Conservation (phyloP, 352 stramenopile species). For the Globisporangium middletonii region DNA sequence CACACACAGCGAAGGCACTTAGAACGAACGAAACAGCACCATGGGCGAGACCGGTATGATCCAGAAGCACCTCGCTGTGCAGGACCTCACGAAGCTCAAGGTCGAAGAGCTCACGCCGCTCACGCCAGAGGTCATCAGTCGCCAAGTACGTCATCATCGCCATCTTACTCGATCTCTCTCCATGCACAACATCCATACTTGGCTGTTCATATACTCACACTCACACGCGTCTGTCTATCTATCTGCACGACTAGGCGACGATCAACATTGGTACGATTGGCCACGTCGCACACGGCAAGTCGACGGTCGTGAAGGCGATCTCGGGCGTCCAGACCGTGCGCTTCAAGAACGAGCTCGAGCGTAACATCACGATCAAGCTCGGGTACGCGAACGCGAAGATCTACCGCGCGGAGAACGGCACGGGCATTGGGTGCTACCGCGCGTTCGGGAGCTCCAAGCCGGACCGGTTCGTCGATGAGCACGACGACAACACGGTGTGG, state of each 20-base stretch:
- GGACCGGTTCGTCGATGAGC: constrained; percentile 81
- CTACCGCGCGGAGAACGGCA: constrained; percentile 88
- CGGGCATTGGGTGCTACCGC: constrained; percentile 84
- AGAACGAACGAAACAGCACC: constrained; percentile 1
- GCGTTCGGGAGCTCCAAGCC: constrained; percentile 85
- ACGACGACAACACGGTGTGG: constrained; percentile 88
- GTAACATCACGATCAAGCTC: constrained; percentile 99
- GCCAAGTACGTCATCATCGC: constrained; percentile 27
- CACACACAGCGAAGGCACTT: constrained; percentile 3
- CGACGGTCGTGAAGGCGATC: constrained; percentile 99
- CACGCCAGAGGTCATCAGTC: constrained; percentile 97
- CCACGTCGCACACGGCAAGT: constrained; percentile 99
- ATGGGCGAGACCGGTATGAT: constrained; percentile 60
- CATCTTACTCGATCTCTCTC: neutral
- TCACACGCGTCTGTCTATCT: too few species aligned
- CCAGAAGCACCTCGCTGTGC: constrained; percentile 80
- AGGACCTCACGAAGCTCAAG: constrained; percentile 96
- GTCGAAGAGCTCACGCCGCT: constrained; percentile 94
- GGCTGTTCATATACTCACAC: neutral
- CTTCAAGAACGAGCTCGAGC: constrained; percentile 99
- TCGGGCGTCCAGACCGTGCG: constrained; percentile 98
- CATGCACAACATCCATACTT: neutral
- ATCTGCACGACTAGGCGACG: constrained; percentile 79
- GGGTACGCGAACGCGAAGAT: constrained; percentile 99
- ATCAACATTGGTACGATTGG: constrained; percentile 99